Evolutionary conservation across 2,329 filamentous ascomycete species (phyloP).

Genomic region (Pseudonectria buxi): DNA sequence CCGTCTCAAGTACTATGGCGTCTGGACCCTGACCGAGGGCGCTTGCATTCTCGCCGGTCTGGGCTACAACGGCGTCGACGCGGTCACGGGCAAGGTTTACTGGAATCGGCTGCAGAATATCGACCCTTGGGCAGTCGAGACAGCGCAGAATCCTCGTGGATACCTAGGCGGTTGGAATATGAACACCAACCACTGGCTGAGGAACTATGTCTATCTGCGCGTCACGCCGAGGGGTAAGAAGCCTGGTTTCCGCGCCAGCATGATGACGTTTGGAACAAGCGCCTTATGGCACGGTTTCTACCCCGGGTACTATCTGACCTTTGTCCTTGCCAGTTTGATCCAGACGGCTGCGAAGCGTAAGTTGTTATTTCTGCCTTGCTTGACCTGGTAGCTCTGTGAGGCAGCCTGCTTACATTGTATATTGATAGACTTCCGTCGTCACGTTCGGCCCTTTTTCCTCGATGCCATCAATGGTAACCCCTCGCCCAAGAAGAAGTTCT

Average conservation of each 20-base stretch:
- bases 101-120: constrained; percentile 91
- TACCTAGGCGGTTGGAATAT: constrained; percentile 96
- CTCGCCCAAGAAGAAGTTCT: constrained; percentile 70
- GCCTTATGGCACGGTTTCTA: constrained; percentile 99
- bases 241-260: constrained; percentile 86
- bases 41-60: constrained; percentile 90
- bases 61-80: constrained; percentile 89
- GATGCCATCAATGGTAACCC: constrained; percentile 65
- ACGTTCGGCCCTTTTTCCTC: constrained; percentile 88
- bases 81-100: constrained; percentile 72
- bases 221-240: constrained; percentile 95
- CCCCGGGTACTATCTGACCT: constrained; percentile 89
- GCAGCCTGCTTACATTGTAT: constrained; percentile 6
- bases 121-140: constrained; percentile 75
- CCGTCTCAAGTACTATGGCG: constrained; percentile 91
- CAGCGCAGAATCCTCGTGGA: constrained; percentile 85
- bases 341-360: constrained; percentile 92
- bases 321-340: constrained; percentile 81
- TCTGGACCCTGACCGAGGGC: constrained; percentile 90
- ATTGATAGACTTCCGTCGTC: constrained; percentile 72
- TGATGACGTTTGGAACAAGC: constrained; percentile 90
- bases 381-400: neutral
- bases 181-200: constrained; percentile 94
- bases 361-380: constrained; percentile 26
- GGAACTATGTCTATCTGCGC: constrained; percentile 91